Evolutionary conservation across 2,329 filamentous ascomycete species (phyloP).

Genomic region (Ascosphaera apis): DNA sequence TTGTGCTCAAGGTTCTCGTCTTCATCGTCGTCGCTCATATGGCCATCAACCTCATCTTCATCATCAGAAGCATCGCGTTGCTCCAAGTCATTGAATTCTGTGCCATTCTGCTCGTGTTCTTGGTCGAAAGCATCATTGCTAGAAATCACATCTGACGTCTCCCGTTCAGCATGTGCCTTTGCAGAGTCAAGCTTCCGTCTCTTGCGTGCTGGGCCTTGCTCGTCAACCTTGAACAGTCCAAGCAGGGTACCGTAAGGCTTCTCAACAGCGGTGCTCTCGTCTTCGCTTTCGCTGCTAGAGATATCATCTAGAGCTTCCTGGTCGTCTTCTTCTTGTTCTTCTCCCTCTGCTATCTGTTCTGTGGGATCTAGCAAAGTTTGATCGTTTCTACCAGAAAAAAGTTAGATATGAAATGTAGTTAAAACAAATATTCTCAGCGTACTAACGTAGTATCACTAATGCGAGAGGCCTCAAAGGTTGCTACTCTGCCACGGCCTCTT

Average conservation of each 20-base stretch:
- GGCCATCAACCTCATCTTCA: slow-evolving; percentile 15
- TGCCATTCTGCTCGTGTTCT: too few species aligned
- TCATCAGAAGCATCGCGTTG: slow-evolving; percentile 26
- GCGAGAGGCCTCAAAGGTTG: slow-evolving; percentile 1
- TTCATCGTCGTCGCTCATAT: slow-evolving; percentile 9
- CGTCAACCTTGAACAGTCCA: slow-evolving; percentile 26
- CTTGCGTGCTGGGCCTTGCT: slow-evolving; percentile 25
- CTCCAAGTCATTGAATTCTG: slow-evolving; percentile 15
- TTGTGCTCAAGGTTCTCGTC: slow-evolving; percentile 16
- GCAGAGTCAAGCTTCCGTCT: slow-evolving; percentile 27
- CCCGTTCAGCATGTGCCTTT: slow-evolving; percentile 12
- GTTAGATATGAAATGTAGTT: too few species aligned
- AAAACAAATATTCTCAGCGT: too few species aligned
- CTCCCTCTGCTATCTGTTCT: too few species aligned
- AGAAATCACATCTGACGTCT: slow-evolving; percentile 6
- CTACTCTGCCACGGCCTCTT: slow-evolving; percentile 3
- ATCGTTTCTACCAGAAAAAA: too few species aligned
- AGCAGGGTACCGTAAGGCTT: slow-evolving; percentile 34
- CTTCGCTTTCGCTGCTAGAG: slow-evolving; percentile 13
- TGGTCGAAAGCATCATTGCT: too few species aligned
- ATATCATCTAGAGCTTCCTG: slow-evolving; percentile 4
- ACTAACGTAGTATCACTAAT: slow-evolving; percentile 1
- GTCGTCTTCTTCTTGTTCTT: slow-evolving; percentile 1
- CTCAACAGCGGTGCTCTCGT: slow-evolving; percentile 18
- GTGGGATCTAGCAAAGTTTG: too few species aligned